Evolutionary conservation across 768 basidiomycete genomes (phyloP).

Genomic region (Tylopilus subfusipes): DNA sequence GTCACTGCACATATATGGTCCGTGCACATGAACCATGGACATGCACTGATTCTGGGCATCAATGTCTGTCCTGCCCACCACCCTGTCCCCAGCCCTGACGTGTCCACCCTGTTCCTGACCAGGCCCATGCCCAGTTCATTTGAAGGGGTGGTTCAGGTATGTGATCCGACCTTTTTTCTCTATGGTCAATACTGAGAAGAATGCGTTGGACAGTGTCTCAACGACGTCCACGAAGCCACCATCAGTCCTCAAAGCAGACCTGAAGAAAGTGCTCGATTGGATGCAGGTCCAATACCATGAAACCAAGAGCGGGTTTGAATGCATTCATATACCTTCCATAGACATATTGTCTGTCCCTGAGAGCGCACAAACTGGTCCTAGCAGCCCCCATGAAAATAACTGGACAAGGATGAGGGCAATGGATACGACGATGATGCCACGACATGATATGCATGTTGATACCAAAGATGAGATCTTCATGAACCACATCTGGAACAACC

Average conservation of each 20-base stretch:
- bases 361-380: constrained; percentile 31
- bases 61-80: no score
- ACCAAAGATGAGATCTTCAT: no score
- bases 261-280: constrained; percentile 81
- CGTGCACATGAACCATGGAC: no score
- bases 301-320: constrained; percentile 90
- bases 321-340: constrained; percentile 92
- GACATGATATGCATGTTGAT: no score
- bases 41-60: no score
- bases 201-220: constrained; percentile 62
- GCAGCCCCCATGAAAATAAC: no score
- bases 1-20: no score
- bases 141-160: constrained; percentile 95
- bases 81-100: no score
- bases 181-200: constrained; percentile 1
- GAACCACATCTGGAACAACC: no score
- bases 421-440: no score
- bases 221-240: constrained; percentile 93
- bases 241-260: constrained; percentile 74
- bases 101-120: no score
- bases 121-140: constrained; percentile 90
- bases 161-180: background rate
- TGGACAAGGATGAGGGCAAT: no score
- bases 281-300: constrained; percentile 96
- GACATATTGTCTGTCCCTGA: constrained; percentile 73